Evolutionary conservation across 768 basidiomycete genomes (phyloP).

Genomic region (Suillus weaverae): DNA sequence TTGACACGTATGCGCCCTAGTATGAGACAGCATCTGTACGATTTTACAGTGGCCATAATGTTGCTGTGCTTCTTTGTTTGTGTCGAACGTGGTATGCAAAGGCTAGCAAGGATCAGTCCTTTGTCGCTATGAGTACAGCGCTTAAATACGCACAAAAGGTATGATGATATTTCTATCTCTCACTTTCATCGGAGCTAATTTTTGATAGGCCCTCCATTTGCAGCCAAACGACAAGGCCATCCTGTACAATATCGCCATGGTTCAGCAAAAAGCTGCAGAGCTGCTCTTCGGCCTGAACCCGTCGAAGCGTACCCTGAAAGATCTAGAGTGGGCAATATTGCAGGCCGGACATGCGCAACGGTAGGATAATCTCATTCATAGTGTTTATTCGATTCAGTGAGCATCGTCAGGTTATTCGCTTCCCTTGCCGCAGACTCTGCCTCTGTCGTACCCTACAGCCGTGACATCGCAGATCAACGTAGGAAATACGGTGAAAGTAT

Average conservation of each 20-base stretch:
- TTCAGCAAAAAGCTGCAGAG: conserved; percentile 94
- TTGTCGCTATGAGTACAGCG: conserved; percentile 78
- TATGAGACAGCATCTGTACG: conserved; percentile 89
- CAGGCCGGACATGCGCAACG: conserved; percentile 86
- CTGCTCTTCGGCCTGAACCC: conserved; percentile 74
- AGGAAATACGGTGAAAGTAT: conserved; percentile 88
- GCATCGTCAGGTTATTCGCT: conserved; percentile 66
- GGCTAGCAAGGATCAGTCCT: conserved; percentile 87
- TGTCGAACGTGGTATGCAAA: conserved; percentile 95
- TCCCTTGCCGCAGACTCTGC: conserved; percentile 77
- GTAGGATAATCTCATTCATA: conserved; percentile 40
- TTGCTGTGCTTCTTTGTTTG: conserved; percentile 77
- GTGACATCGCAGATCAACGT: conserved; percentile 87
- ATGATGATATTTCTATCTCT: conserved; percentile 16
- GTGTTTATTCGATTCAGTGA: conserved; percentile 1
- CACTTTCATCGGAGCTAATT: not conserved
- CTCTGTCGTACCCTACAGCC: conserved; percentile 72
- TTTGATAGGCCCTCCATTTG: conserved; percentile 72
- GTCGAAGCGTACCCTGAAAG: conserved; percentile 76
- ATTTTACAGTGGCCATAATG: conserved; percentile 73
- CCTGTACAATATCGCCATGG: conserved; percentile 96
- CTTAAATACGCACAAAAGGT: conserved; percentile 82
- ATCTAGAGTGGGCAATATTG: conserved; percentile 74
- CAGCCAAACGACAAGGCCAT: conserved; percentile 89
- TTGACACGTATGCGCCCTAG: conserved; percentile 39